A percentile compares a stretch with the other conserved stretches of the same genome.
phyloP scores from a whole-genome alignment of 257 asterid genomes.

The Penstemon barbatus region DNA sequence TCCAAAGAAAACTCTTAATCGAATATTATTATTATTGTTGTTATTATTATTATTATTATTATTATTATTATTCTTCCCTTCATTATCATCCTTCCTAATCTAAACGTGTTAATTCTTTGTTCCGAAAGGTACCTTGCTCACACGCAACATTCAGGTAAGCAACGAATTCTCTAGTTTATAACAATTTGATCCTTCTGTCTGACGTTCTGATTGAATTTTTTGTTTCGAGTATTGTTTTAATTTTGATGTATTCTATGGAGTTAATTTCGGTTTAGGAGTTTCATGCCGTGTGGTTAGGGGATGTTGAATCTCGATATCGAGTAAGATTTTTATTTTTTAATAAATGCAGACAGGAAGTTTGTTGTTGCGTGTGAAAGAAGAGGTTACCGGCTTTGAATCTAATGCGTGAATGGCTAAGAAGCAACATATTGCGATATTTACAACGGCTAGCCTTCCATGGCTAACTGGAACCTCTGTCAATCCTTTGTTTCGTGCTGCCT shows the following conservation, averaged over 20 bases:
- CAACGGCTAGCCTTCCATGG: conserved; percentile 99
- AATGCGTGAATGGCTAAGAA: conserved; percentile 49
- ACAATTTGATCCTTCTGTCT: neutral
- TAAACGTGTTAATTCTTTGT: conserved; percentile 7
- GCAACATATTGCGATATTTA: conserved; percentile 73
- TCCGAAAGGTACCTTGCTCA: conserved; percentile 5
- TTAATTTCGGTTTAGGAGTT: neutral
- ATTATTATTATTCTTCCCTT: neutral
- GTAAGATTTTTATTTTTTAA: conserved; percentile 21
- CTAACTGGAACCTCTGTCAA: conserved; percentile 95
- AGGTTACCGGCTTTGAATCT: conserved; percentile 26
- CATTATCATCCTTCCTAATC: neutral
- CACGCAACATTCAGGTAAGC: conserved; percentile 38
- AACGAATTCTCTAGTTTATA: neutral
- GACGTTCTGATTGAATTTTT: neutral
- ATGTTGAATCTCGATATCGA: conserved; percentile 24
- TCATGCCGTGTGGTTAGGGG: neutral
- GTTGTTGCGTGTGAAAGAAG: conserved; percentile 17
- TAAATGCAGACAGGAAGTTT: conserved; percentile 29
- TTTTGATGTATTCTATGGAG: neutral
- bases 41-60: neutral
- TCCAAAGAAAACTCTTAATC: neutral
- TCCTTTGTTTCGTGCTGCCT: conserved; percentile 96
- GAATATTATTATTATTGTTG: neutral
- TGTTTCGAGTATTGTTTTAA: neutral